These are phyloP conservation scores for Brassica nigra DNA, from an alignment of 345 rosid genomes.

Conservation along the genomic window DNA sequence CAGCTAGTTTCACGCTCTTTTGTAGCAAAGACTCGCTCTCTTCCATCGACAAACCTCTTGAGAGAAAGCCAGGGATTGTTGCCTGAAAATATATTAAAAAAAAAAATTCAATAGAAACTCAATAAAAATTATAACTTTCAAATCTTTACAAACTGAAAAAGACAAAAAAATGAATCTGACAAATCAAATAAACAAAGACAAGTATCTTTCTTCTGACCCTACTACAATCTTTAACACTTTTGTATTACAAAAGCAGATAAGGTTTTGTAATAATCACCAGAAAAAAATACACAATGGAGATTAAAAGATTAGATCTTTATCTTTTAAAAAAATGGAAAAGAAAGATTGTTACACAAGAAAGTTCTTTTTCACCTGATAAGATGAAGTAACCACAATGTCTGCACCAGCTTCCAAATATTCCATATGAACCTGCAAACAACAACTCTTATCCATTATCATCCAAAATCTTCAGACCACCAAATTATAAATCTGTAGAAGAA, in stretches of 20 bases:
- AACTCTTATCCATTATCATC: neutral
- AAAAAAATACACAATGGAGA: too few species aligned
- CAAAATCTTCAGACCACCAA: conserved; percentile 10
- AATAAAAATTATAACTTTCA: neutral
- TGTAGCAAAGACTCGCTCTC: conserved; percentile 64
- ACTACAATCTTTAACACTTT: neutral
- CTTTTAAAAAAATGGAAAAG: neutral
- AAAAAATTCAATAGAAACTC: neutral
- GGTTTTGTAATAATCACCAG: neutral
- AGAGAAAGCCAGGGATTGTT: conserved; percentile 78
- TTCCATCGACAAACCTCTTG: conserved; percentile 72
- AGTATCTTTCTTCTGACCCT: neutral
- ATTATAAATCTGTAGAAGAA: neutral
- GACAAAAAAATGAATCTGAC: neutral
- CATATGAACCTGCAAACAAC: conserved; percentile 66
- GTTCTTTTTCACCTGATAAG: conserved; percentile 71
- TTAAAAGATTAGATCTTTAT: neutral
- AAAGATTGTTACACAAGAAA: conserved; percentile 28
- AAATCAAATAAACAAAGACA: neutral
- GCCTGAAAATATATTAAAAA: conserved; percentile 48
- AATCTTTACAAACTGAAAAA: neutral
- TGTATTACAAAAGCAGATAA: neutral
- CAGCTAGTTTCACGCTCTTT: conserved; percentile 74
- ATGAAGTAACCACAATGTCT: conserved; percentile 80
- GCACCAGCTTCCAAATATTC: conserved; percentile 96